These are phyloP conservation scores for Boletus reticuloceps DNA, from an alignment of 768 basidiomycete genomes.

Conservation along the genomic window DNA sequence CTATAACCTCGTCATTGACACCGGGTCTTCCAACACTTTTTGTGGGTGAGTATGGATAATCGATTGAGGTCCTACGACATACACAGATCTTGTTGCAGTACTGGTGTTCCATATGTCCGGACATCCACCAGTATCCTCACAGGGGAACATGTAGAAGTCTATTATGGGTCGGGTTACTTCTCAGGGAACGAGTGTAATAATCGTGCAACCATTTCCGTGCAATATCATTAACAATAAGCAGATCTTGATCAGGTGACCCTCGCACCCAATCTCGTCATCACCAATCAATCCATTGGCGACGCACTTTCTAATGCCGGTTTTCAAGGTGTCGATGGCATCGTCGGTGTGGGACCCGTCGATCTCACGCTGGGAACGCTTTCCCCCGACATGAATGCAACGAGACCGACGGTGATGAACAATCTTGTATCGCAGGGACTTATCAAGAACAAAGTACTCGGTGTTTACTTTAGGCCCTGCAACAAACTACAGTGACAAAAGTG, in stretches of 20 bases:
- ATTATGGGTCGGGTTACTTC: conserved; percentile 11
- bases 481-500: conserved; percentile 12
- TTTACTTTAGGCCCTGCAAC: conserved; percentile 24
- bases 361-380: conserved; percentile 9
- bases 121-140: conserved; percentile 23
- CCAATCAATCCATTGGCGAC: conserved; percentile 28
- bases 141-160: conserved; percentile 10
- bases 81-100: conserved; percentile 7
- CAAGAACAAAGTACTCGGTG: conserved; percentile 11
- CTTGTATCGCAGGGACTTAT: conserved; percentile 17
- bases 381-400: not conserved
- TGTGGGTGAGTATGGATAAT: conserved; percentile 9
- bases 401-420: conserved; percentile 27
- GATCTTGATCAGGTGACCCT: conserved; percentile 28
- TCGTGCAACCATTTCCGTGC: too few species aligned
- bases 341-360: conserved; percentile 25
- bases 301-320: conserved; percentile 10
- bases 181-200: conserved; percentile 35
- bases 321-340: conserved; percentile 23
- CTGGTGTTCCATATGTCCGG: conserved; percentile 13
- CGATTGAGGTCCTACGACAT: not conserved
- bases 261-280: conserved; percentile 19
- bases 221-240: not conserved
- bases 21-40: conserved; percentile 33
- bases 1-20: conserved; percentile 31